Base-by-base conservation (phyloP, 2,329 filamentous ascomycete genomes). In the Escovopsis sp. region DNA sequence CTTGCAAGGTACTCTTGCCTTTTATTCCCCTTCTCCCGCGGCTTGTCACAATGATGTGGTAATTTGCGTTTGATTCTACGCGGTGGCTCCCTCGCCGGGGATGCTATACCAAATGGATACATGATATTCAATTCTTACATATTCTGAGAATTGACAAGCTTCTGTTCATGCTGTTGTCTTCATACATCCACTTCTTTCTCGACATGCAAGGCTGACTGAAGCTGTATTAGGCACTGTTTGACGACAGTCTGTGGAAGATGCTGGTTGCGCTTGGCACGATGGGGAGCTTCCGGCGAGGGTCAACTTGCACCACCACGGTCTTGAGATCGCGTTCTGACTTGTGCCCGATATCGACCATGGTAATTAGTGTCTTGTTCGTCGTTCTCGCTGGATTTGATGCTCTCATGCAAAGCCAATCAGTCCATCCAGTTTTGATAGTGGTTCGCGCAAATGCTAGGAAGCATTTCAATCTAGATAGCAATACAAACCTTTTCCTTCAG, bases 41-140 rank as follows among this genome's bases (percentile, higher is more conserved):
- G 28, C 23, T 35, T 33, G 39, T 45, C 49, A 60, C 54, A 54
- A 82, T 85, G 88, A 94, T 94, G 87, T 82, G 71, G 84, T 62
- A 94, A 94, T 95, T 95, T 95, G 87, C 88, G 87, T 89, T 89
- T 93, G 87, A 95, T 82, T 75, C 72, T 68, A 64, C 64, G 64
- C 69, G 78, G 77, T 88, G 86, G 85, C 73, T 69, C 83, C 78
- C 86, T 66, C 82, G 87, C 88, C 87, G 77, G 87, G 78, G 84
- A 73, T 70, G 82, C 80, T 73, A 81, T 80, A 87, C 80, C 81
- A 72, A 67, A 60, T 67, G 68, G 73, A 68, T 61, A 75, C 63
- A 70, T 94, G 87, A 94, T 83, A 93, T 85, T 87, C 67, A 80
- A 60, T 77, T 89, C 87, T 94, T 94, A 94, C 87, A 94, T 94